Evolutionary conservation across 2,329 filamentous ascomycete species (phyloP).

Genomic region (Fusarium sp.): DNA sequence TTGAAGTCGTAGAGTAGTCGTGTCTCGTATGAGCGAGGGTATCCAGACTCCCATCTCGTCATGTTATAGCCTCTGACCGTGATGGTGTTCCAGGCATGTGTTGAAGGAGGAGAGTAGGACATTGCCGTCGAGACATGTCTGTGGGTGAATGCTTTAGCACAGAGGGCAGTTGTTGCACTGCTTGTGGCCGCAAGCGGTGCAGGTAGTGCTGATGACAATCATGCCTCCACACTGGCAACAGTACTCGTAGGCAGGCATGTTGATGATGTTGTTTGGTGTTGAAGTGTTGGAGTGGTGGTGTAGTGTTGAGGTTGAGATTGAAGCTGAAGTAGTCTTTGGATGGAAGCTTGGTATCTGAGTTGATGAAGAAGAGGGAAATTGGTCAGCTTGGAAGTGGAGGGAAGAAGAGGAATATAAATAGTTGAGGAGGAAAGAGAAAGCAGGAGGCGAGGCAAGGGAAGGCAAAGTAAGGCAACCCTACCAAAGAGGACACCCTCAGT

Average conservation of each 20-base stretch:
- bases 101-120: not conserved
- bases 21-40: conserved; percentile 19
- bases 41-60: conserved; percentile 16
- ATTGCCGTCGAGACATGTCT: conserved; percentile 16
- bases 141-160: conserved; percentile 45
- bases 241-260: conserved; percentile 62
- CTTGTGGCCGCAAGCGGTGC: conserved; percentile 63
- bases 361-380: conserved; percentile 1
- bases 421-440: conserved; percentile 15
- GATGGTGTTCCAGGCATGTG: not conserved
- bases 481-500: conserved; percentile 11
- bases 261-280: conserved; percentile 31
- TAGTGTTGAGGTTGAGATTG: not conserved
- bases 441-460: not conserved
- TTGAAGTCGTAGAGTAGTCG: conserved; percentile 30
- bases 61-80: not conserved
- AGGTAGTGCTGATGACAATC: conserved; percentile 69
- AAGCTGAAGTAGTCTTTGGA: conserved; percentile 2
- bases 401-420: conserved; percentile 40
- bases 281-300: conserved; percentile 7
- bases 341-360: not conserved
- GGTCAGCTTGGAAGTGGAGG: conserved; percentile 9
- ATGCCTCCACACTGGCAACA: conserved; percentile 68
- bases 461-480: not conserved
- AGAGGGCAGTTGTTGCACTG: conserved; percentile 62